These are phyloP conservation scores for Obelidium mucronatum DNA, from an alignment of 192 early-diverging fungal genomes.

Conservation along the genomic window DNA sequence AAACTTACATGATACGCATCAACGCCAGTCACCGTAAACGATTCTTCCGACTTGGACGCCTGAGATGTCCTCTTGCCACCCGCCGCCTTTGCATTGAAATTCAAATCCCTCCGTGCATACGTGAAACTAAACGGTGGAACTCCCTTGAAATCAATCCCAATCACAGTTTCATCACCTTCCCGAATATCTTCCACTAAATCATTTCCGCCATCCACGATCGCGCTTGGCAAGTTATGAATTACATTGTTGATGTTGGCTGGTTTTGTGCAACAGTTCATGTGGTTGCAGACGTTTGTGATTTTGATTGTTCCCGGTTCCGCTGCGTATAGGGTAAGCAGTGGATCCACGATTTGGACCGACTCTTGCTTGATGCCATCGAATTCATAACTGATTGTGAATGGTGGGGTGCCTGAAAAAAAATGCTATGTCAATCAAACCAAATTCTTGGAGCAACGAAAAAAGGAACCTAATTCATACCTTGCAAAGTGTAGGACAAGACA, in stretches of 20 bases:
- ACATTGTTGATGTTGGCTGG: conserved; percentile 54
- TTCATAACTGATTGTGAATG: conserved; percentile 68
- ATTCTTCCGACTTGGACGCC: conserved; percentile 40
- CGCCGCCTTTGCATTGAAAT: conserved; percentile 5
- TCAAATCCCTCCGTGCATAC: conserved; percentile 58
- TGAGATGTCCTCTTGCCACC: conserved; percentile 41
- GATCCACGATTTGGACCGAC: conserved; percentile 52
- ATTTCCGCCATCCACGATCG: conserved; percentile 68
- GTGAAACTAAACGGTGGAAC: conserved; percentile 74
- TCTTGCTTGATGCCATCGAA: conserved; percentile 48
- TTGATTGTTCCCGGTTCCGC: conserved; percentile 63
- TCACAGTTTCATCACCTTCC: conserved; percentile 65
- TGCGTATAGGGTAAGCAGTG: conserved; percentile 66
- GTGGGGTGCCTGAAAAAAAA: conserved; percentile 50
- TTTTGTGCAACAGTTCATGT: conserved; percentile 64
- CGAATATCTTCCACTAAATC: conserved; percentile 74
- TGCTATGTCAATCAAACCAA: neutral
- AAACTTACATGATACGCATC: conserved; percentile 46
- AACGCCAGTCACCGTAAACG: conserved; percentile 65
- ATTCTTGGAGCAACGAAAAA: neutral
- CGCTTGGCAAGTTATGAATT: conserved; percentile 64
- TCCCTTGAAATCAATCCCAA: conserved; percentile 67
- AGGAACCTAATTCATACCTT: conserved; percentile 40
- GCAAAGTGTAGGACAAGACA: conserved; percentile 68
- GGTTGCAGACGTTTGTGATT: conserved; percentile 66